phyloP scores from a whole-genome alignment of 2,329 filamentous ascomycete genomes.

The Aspergillus quadricinctus region DNA sequence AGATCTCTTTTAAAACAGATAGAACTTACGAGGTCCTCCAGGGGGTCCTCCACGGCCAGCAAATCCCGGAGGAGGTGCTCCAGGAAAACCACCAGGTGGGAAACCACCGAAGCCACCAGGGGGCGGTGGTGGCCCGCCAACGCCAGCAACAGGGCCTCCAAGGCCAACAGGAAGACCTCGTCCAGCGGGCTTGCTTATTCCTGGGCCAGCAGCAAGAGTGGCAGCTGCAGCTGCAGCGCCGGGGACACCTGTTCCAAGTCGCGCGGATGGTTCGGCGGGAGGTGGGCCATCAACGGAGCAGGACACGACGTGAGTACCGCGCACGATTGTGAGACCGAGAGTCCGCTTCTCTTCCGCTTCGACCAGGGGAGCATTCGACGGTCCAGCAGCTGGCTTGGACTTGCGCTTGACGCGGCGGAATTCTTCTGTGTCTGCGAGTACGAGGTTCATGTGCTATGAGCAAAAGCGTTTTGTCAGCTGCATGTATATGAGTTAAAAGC shows the following conservation, averaged over 20 bases:
- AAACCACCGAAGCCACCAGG: slow-evolving; percentile 51
- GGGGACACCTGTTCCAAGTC: slow-evolving; percentile 73
- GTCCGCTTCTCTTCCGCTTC: slow-evolving; percentile 96
- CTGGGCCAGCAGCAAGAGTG: slow-evolving; percentile 75
- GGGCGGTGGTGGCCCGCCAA: slow-evolving; percentile 73
- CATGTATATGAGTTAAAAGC: neutral
- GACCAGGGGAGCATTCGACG: slow-evolving; percentile 60
- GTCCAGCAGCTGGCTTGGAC: slow-evolving; percentile 61
- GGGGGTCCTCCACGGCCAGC: slow-evolving; percentile 49
- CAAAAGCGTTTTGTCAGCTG: neutral
- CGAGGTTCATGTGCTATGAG: slow-evolving; percentile 92
- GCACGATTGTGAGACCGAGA: slow-evolving; percentile 90
- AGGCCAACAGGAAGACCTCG: slow-evolving; percentile 78
- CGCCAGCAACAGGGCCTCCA: slow-evolving; percentile 82
- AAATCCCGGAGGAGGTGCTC: slow-evolving; percentile 47
- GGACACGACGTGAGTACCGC: slow-evolving; percentile 90
- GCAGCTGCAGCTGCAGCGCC: slow-evolving; percentile 55
- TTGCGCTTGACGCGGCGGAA: slow-evolving; percentile 88
- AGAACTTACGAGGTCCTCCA: slow-evolving; percentile 48
- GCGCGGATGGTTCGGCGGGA: slow-evolving; percentile 84
- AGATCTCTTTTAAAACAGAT: neutral
- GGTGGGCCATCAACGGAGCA: slow-evolving; percentile 94
- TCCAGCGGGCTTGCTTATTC: slow-evolving; percentile 86
- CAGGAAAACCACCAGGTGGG: slow-evolving; percentile 52
- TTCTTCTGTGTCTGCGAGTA: slow-evolving; percentile 97